Evolutionary conservation across 768 basidiomycete species (phyloP), one percentile per base, ranked within the genome.

Genomic region (Butyriboletus loyo): DNA sequence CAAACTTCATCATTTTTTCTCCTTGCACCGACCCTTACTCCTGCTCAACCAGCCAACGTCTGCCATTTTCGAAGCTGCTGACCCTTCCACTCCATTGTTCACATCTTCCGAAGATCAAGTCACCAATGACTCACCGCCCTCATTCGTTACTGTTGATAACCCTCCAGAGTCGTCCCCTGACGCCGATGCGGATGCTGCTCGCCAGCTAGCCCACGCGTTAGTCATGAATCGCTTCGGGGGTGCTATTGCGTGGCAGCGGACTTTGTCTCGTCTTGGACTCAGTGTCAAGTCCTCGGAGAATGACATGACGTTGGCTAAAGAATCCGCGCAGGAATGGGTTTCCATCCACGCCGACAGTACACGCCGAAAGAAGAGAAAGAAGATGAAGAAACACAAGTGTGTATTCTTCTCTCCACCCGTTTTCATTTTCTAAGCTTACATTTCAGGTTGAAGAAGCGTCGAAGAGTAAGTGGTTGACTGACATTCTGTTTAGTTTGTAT

Each of bases 381-480:
- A 95, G 84, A 96, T 96, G 86, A 92, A 87, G 81, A 96, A 94
- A 74, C 93, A 96, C 71, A 95, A 95, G 92, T 92, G 65, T 71
- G 89, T 78, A 4, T 25, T 25, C 24, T 49, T 8, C 38, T 39
- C 48, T 52, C 32, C n/a, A 45, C 35, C 15, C 19, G 51, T 52
- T 51, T 48, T 42, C 39, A 4, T 14, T 46, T 50, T 53, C 40
- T 65, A 25, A 65, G 32, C 6, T 39, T 21, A 21, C 15, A 38
- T 44, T 57, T 7, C 56, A 92, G 91, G 76, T 80, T 91, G 64
- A 90, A 86, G 84, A 95, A 95, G 78, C 84, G 91, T 60, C 80
- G 93, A 80, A 88, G 84, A 75, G 91, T 91, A 67, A 54, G 84
- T 72, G 48, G 14, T 72, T 50, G 15, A 37, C 46, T 21, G n/a